A percentile compares a stretch with the other conserved stretches of the same genome.
Evolutionary conservation across 2,329 filamentous ascomycete species (phyloP).

Genomic region (Stemphylium vesicarium): DNA sequence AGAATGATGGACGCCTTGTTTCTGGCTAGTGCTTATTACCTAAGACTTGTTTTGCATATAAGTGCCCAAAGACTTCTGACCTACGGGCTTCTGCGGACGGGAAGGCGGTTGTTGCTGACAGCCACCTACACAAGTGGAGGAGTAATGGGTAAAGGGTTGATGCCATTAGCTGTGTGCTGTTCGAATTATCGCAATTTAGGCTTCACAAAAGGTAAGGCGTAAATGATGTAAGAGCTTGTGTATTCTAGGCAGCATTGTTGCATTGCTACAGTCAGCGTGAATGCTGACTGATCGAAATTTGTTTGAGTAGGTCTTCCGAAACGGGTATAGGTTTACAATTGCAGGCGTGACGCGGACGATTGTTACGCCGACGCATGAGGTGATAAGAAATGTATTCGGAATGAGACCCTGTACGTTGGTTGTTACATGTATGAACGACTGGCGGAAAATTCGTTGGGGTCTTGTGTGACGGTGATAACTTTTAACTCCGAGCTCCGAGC

Average conservation of each 20-base stretch:
- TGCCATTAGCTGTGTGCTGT: neutral
- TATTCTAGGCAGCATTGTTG: neutral
- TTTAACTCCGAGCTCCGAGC: conserved; percentile 5
- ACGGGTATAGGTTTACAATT: too few relatives aligned
- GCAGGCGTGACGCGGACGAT: too few relatives aligned
- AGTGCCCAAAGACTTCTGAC: neutral
- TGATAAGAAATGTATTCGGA: too few relatives aligned
- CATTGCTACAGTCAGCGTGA: neutral
- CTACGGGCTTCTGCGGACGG: neutral
- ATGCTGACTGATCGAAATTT: neutral
- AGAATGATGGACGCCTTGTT: too few relatives aligned
- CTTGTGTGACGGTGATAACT: neutral
- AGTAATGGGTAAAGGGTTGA: too few relatives aligned
- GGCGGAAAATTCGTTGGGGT: neutral
- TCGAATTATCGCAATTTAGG: neutral
- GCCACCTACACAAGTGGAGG: neutral
- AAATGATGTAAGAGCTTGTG: neutral
- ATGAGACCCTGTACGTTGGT: neutral
- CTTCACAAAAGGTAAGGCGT: too few relatives aligned
- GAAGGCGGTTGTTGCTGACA: neutral
- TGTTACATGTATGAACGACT: neutral
- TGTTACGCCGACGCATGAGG: too few relatives aligned
- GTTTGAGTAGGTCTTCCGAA: neutral
- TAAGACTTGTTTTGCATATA: neutral
- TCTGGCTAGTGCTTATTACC: conserved; percentile 4